Percentiles rank a stretch among this genome's conserved stretches.
These are phyloP conservation scores for Pleurotus pulmonarius DNA, from an alignment of 768 basidiomycete species.

Conservation along the genomic window DNA sequence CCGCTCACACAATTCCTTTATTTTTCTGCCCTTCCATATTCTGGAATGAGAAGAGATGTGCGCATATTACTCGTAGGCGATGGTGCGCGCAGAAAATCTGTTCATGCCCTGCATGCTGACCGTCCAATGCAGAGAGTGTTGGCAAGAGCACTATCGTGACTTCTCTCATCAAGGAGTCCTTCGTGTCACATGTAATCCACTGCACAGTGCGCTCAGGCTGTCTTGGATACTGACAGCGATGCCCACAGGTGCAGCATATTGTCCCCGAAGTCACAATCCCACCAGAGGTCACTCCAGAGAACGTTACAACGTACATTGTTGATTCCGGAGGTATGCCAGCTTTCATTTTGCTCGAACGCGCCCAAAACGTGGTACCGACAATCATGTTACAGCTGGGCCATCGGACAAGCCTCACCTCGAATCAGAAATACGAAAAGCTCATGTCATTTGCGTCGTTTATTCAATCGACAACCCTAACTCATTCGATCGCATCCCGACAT, in stretches of 20 bases:
- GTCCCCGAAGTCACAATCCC: conserved; percentile 98
- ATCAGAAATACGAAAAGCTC: conserved; percentile 93
- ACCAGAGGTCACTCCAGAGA: conserved; percentile 94
- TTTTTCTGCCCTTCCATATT: conserved; percentile 1
- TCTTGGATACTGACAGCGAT: not conserved
- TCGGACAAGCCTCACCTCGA: conserved; percentile 88
- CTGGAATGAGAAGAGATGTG: conserved; percentile 84
- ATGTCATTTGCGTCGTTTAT: conserved; percentile 98
- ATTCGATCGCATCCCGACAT: conserved; percentile 96
- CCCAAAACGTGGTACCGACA: not conserved
- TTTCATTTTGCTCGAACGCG: conserved; percentile 11
- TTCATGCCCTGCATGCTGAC: conserved; percentile 10
- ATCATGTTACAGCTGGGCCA: conserved; percentile 58
- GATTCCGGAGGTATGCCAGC: conserved; percentile 82
- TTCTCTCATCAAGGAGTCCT: conserved; percentile 94
- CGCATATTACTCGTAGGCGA: conserved; percentile 93
- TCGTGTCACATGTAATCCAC: conserved; percentile 71
- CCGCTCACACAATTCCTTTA: not conserved
- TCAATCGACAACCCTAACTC: conserved; percentile 95
- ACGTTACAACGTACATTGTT: conserved; percentile 96
- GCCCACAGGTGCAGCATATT: conserved; percentile 80
- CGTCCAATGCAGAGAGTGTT: conserved; percentile 70
- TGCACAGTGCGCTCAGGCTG: conserved; percentile 10
- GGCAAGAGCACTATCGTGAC: conserved; percentile 98
- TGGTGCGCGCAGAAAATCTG: conserved; percentile 45